Conservation (phyloP, 192 early-diverging fungal genomes). For the Obelidium mucronatum region DNA sequence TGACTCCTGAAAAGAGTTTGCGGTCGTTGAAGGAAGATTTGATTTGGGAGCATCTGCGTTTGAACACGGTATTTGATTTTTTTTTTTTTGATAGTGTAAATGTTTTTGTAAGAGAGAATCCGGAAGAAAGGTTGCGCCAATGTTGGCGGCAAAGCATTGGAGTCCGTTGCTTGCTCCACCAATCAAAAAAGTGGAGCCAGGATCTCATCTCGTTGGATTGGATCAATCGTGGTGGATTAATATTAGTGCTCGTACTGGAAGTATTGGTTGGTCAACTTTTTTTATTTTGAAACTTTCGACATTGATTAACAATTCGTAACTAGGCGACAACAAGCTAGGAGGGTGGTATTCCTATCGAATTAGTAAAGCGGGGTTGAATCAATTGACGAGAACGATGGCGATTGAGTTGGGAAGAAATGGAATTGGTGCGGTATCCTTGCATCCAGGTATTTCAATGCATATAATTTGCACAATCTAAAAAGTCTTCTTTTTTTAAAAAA, state of each 20-base stretch:
- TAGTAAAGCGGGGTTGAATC: conserved; percentile 43
- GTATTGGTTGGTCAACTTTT: too few relatives aligned
- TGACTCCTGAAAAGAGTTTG: conserved; percentile 44
- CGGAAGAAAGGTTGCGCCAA: conserved; percentile 16
- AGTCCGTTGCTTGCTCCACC: not conserved
- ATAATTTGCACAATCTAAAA: not conserved
- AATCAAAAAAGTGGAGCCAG: too few relatives aligned
- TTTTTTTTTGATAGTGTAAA: too few relatives aligned
- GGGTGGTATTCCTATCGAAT: conserved; percentile 50
- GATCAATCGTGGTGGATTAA: conserved; percentile 29
- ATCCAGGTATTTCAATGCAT: conserved; percentile 41
- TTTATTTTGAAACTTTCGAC: too few relatives aligned
- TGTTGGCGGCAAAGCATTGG: conserved; percentile 39
- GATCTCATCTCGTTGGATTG: not conserved
- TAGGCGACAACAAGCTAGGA: conserved; percentile 44
- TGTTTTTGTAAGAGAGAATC: too few relatives aligned
- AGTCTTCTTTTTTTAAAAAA: not conserved
- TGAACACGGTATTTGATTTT: conserved; percentile 32
- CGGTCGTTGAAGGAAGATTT: conserved; percentile 9
- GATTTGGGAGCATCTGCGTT: conserved; percentile 24
- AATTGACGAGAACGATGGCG: conserved; percentile 31
- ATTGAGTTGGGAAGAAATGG: conserved; percentile 38
- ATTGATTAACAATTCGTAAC: too few relatives aligned
- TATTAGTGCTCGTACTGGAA: conserved; percentile 39
- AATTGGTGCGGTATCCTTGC: conserved; percentile 21